Percentiles rank a stretch among this genome's conserved stretches.
phyloP scores from a whole-genome alignment of 2,329 filamentous ascomycete genomes.

The Penicillium sp. region DNA sequence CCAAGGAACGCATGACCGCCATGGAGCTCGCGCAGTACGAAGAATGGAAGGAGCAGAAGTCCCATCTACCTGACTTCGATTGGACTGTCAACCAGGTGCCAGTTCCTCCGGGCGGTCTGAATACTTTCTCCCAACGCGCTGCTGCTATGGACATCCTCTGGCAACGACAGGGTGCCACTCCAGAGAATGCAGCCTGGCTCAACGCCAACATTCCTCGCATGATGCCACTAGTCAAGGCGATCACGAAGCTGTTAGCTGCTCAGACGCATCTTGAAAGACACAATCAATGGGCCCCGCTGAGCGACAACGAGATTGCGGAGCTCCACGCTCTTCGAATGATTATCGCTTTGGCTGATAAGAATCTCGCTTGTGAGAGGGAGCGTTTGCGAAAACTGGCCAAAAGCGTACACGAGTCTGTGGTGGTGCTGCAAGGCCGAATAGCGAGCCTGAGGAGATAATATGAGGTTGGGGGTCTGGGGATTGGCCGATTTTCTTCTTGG shows the following conservation, averaged over 20 bases:
- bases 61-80: constrained; percentile 7
- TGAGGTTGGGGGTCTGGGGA: no score
- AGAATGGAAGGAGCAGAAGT: constrained; percentile 5
- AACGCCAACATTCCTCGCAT: constrained; percentile 13
- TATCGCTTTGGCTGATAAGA: constrained; percentile 17
- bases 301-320: constrained; percentile 21
- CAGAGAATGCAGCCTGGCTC: constrained; percentile 26
- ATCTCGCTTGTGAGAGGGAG: constrained; percentile 20
- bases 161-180: constrained; percentile 1
- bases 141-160: constrained; percentile 15
- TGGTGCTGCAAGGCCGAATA: constrained; percentile 15
- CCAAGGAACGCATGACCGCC: constrained; percentile 11
- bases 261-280: constrained; percentile 13
- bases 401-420: constrained; percentile 16
- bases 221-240: constrained; percentile 26
- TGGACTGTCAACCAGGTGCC: constrained; percentile 1
- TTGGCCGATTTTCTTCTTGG: no score
- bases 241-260: constrained; percentile 19
- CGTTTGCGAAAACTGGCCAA: constrained; percentile 14
- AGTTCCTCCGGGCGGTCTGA: background rate
- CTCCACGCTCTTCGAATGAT: constrained; percentile 21
- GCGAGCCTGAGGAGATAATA: constrained; percentile 10
- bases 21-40: constrained; percentile 8
- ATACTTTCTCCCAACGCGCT: constrained; percentile 13
- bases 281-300: constrained; percentile 10